These are phyloP conservation scores for Peronospora tabacina DNA, from an alignment of 352 stramenopile genomes.

Conservation along the genomic window DNA sequence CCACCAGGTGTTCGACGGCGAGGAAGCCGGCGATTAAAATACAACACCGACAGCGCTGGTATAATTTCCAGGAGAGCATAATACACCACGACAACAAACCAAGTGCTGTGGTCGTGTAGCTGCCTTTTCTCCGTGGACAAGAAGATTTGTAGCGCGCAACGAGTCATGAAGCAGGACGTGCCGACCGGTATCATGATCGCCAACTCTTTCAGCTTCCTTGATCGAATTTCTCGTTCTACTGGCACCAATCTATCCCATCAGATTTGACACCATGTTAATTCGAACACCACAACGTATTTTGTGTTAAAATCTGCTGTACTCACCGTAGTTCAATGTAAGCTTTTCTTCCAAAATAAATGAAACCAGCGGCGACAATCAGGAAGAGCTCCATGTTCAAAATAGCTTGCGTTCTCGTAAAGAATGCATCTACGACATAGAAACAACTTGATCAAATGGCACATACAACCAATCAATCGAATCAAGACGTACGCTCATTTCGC, in stretches of 20 bases:
- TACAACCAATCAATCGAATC: neutral
- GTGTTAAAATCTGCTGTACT: neutral
- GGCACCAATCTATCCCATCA: constrained; percentile 50
- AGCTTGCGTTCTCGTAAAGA: constrained; percentile 71
- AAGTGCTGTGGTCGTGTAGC: constrained; percentile 67
- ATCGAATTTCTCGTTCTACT: constrained; percentile 73
- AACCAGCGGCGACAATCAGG: constrained; percentile 58
- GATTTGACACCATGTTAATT: neutral
- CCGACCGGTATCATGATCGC: constrained; percentile 76
- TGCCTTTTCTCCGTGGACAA: constrained; percentile 64
- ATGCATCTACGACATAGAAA: constrained; percentile 38
- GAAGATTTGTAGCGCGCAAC: constrained; percentile 61
- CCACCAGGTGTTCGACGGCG: constrained; percentile 28
- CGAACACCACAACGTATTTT: neutral
- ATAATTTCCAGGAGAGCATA: constrained; percentile 78
- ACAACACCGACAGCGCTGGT: constrained; percentile 65
- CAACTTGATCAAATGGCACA: neutral
- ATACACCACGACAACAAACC: constrained; percentile 74
- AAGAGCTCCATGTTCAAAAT: constrained; percentile 82
- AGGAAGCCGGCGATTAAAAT: constrained; percentile 78
- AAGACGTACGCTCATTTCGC: constrained; percentile 53
- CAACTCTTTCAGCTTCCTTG: constrained; percentile 78
- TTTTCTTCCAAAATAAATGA: constrained; percentile 72
- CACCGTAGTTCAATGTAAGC: constrained; percentile 76
- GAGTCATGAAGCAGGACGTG: constrained; percentile 73